These are phyloP conservation scores for Aristolochia contorta DNA, from an alignment of 164 flowering plant species.

Conservation along the genomic window DNA sequence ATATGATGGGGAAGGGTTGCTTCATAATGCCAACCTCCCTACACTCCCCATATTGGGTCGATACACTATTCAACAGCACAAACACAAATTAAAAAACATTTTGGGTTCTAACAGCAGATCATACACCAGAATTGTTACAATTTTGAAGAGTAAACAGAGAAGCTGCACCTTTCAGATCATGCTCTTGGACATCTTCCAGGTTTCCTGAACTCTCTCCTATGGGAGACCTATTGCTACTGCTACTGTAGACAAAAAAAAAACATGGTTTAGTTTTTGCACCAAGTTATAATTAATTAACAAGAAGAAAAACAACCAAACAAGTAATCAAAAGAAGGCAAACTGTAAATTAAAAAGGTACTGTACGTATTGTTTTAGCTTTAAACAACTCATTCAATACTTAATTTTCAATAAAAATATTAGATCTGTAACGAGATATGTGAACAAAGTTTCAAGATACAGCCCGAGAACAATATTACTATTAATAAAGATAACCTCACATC, in stretches of 20 bases:
- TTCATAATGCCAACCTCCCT: neutral
- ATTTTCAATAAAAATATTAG: neutral
- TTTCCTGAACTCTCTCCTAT: neutral
- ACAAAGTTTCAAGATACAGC: too few relatives aligned
- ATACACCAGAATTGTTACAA: constrained; percentile 4
- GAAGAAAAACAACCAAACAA: neutral
- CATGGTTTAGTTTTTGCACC: too few relatives aligned
- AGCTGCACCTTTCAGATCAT: constrained; percentile 12
- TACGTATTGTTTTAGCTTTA: too few relatives aligned
- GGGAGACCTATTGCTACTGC: neutral
- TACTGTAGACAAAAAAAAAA: neutral
- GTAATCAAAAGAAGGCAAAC: neutral
- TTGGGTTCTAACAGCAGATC: neutral
- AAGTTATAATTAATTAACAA: too few relatives aligned
- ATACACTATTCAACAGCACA: neutral
- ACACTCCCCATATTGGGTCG: neutral
- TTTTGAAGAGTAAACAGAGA: constrained; percentile 9
- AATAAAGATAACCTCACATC: too few relatives aligned
- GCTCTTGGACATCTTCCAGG: constrained; percentile 9
- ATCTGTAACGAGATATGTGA: neutral
- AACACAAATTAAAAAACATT: neutral
- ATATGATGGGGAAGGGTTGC: neutral
- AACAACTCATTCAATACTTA: neutral
- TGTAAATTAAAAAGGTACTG: neutral
- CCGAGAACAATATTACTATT: too few relatives aligned